Conservation (phyloP, 202 grass and related monocot species). For the Eragrostis tef region DNA sequence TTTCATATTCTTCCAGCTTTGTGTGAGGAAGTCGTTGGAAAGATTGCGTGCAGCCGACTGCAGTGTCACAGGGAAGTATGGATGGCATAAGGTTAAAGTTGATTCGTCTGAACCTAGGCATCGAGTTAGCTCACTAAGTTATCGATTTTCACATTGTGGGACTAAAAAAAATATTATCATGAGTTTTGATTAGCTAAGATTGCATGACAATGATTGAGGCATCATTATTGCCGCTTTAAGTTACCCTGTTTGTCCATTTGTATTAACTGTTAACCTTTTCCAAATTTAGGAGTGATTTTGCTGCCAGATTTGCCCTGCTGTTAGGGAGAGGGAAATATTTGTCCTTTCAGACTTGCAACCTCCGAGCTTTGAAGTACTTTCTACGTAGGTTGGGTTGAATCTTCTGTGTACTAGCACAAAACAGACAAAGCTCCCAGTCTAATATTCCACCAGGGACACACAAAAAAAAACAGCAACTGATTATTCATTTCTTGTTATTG, state of each 20-base stretch:
- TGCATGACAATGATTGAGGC: constrained; percentile 12
- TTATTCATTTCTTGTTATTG: not conserved
- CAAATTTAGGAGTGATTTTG: not conserved
- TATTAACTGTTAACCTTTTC: not conserved
- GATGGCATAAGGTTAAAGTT: not conserved
- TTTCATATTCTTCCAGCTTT: not conserved
- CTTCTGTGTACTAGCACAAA: too few species aligned
- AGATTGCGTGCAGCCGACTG: not conserved
- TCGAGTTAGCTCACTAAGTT: not conserved
- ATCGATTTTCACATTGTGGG: not conserved
- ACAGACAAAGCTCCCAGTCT: not conserved
- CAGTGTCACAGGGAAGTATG: not conserved
- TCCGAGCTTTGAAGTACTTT: not conserved
- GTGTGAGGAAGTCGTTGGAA: not conserved
- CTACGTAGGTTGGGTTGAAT: too few species aligned
- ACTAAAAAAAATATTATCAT: not conserved
- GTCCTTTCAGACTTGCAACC: not conserved
- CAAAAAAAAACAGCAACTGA: too few species aligned
- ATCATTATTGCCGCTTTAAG: not conserved
- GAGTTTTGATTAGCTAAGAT: constrained; percentile 6
- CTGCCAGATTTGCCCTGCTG: not conserved
- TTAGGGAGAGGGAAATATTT: not conserved
- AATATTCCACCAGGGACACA: not conserved
- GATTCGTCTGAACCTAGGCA: not conserved
- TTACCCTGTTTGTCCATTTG: not conserved